phyloP scores from a whole-genome alignment of 1,139 yeast species.

The Pichia sp. region DNA sequence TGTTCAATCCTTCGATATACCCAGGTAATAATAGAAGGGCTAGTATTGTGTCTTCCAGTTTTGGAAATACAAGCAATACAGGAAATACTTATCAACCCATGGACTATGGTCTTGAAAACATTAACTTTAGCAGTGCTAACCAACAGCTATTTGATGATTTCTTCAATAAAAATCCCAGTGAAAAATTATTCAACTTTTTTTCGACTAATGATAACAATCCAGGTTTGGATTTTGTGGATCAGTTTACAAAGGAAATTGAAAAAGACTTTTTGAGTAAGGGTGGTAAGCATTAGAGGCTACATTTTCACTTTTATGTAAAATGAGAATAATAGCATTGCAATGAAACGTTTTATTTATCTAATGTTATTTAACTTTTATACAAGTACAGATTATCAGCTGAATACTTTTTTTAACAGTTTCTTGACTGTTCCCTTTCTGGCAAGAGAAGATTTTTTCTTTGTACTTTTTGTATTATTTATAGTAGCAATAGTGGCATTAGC shows the following conservation, averaged over 20 bases:
- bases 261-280: conserved; percentile 37
- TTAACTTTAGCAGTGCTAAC: conserved; percentile 20
- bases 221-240: conserved; percentile 83
- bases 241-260: conserved; percentile 83
- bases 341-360: background rate
- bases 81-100: background rate
- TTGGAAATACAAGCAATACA: background rate
- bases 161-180: conserved; percentile 38
- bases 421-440: conserved; percentile 12
- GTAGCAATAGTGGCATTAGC: background rate
- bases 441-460: conserved; percentile 2
- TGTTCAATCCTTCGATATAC: background rate
- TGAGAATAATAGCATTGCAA: background rate
- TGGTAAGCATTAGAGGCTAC: conserved; percentile 15
- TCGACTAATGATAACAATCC: conserved; percentile 44
- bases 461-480: background rate
- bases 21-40: background rate
- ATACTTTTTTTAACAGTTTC: conserved; percentile 15
- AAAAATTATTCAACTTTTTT: conserved; percentile 70
- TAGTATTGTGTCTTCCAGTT: background rate
- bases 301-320: background rate
- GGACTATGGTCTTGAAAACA: conserved; percentile 6
- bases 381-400: conserved; percentile 1
- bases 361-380: background rate
- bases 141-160: conserved; percentile 32